Evolutionary conservation across 148 eudicot genomes (phyloP), one percentile per base, ranked within the genome.

Genomic region (Camellia granthamiana): DNA sequence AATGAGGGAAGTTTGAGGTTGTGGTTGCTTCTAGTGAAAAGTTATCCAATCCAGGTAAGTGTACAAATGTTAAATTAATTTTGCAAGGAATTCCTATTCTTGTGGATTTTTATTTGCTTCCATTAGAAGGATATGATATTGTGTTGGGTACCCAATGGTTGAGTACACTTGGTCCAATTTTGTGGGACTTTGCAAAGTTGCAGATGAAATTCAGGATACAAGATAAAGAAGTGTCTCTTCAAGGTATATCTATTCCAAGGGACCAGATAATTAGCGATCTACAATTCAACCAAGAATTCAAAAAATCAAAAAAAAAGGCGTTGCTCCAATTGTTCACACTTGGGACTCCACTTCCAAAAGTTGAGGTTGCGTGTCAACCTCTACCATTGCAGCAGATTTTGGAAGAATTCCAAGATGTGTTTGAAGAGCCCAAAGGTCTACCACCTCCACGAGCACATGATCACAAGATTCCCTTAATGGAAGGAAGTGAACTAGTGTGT

Each of bases 1-100:
- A 4, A 4, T n/a, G 60, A 16, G 52, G 47, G 1, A 59, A 11
- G 0, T 80, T 80, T 18, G 43, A 75, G 7, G 78, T 73, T 10
- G 30, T 62, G 70, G 77, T 80, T 1, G 78, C 78, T 47, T 63
- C 70, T 13, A 74, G 72, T 3, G 82, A 80, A n/a, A 75, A 5
- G 12, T 63, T 74, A 1, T 0, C 65, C 14, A 63, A 73, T 16
- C 73, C 49, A 1, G 72, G 72, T 38, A 64, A 23, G 7, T 79
- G 81, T 43, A 70, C 60, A 3, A 70, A 19, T 56, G 66, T 79
- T 7, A 7, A 6, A 8, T 13, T 79, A 19, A 13, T 5, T 0
- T 16, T 70, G 6, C 54, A 79, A 18, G 68, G 42, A 9, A 54
- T 79, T 5, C 74, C n/a, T 7, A 0, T 42, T 6, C 2, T 3